Evolutionary conservation across 345 rosid species (phyloP).

Genomic region (Euphorbia pulcherrima): DNA sequence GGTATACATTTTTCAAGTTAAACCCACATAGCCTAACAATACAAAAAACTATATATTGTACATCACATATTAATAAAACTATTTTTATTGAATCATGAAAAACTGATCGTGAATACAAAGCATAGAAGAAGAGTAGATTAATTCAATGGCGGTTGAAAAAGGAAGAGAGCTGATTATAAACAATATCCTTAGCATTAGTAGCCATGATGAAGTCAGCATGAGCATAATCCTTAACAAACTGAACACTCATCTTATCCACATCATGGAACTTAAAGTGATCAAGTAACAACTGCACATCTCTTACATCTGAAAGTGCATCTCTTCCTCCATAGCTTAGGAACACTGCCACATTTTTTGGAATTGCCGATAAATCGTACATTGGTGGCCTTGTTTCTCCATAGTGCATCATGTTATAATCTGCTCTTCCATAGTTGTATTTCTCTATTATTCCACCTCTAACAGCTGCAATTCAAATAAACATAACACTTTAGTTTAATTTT

Average conservation of each 20-base stretch:
- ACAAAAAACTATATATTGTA: no score
- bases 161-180: conserved; percentile 52
- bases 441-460: conserved; percentile 57
- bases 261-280: conserved; percentile 65
- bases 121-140: background rate
- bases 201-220: conserved; percentile 94
- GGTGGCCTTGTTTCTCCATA: conserved; percentile 68
- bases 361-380: conserved; percentile 65
- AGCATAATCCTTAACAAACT: conserved; percentile 59
- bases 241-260: conserved; percentile 51
- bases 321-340: conserved; percentile 73
- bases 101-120: background rate
- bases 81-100: background rate
- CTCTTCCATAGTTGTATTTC: conserved; percentile 69
- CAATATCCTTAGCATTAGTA: conserved; percentile 67
- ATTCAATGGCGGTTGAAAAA: conserved; percentile 48
- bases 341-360: conserved; percentile 59
- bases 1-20: no score
- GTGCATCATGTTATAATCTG: conserved; percentile 42
- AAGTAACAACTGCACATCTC: conserved; percentile 56
- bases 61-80: no score
- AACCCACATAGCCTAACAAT: no score
- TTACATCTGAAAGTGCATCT: conserved; percentile 61
- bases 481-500: background rate
- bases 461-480: conserved; percentile 53